Conservation (phyloP, 345 rosid genomes). For the Pugionium dolabratum region DNA sequence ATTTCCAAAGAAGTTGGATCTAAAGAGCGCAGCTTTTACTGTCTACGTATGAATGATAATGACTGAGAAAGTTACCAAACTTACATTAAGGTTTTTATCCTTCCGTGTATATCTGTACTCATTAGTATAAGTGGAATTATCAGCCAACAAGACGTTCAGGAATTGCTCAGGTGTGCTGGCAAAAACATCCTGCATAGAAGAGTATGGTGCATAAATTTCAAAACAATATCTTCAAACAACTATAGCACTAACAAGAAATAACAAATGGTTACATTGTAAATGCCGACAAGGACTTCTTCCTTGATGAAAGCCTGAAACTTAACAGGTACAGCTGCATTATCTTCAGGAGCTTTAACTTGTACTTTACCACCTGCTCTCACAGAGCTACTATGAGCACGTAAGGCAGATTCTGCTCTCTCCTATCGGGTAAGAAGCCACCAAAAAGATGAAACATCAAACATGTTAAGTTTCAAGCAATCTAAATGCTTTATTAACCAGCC, state of each 20-base stretch:
- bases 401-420: constrained; percentile 84
- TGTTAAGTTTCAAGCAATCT: constrained; percentile 19
- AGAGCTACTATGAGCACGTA: constrained; percentile 96
- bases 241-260: constrained; percentile 13
- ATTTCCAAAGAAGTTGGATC: constrained; percentile 9
- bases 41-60: constrained; percentile 10
- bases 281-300: constrained; percentile 80
- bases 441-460: background rate
- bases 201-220: constrained; percentile 20
- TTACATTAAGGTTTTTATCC: constrained; percentile 79
- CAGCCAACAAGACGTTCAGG: constrained; percentile 60
- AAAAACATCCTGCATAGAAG: constrained; percentile 61
- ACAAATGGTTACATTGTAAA: constrained; percentile 57
- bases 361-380: constrained; percentile 54
- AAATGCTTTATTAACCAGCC: background rate
- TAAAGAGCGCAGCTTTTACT: constrained; percentile 3
- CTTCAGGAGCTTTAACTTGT: constrained; percentile 52
- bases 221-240: constrained; percentile 21
- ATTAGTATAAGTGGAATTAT: constrained; percentile 61
- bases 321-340: constrained; percentile 50
- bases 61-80: constrained; percentile 25
- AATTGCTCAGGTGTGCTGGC: constrained; percentile 77
- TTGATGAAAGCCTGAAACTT: constrained; percentile 70
- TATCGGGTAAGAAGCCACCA: constrained; percentile 42
- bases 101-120: constrained; percentile 73